Conservation (phyloP, 495 filamentous ascomycete genomes). For the Neurospora terricola region DNA sequence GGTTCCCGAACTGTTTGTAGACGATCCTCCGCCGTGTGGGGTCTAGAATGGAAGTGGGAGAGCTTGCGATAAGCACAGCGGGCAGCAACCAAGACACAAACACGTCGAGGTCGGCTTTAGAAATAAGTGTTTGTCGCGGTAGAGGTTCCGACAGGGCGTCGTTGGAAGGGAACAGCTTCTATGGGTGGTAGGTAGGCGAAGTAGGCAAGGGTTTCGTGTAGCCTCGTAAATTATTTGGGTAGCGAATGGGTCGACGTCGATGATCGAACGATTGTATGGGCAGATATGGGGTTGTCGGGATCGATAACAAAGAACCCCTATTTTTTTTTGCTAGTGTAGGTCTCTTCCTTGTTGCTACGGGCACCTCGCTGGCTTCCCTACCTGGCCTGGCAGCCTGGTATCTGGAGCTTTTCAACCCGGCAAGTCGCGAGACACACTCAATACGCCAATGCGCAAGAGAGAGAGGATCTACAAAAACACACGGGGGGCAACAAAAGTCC, state of each 20-base stretch:
- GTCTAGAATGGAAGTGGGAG: neutral
- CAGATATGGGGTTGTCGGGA: neutral
- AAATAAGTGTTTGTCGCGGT: neutral
- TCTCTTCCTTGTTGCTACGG: neutral
- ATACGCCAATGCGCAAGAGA: neutral
- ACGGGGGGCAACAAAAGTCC: neutral
- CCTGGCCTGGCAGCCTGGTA: neutral
- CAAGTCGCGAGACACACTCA: neutral
- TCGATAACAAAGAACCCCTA: neutral
- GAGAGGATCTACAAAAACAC: neutral
- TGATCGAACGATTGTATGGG: neutral
- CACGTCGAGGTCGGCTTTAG: neutral
- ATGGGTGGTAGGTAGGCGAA: neutral
- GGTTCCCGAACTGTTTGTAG: neutral
- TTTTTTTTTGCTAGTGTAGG: neutral
- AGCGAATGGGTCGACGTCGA: neutral
- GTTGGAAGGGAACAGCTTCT: neutral
- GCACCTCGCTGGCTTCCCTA: neutral
- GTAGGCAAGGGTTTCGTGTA: neutral
- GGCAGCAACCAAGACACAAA: neutral
- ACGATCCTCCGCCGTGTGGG: neutral
- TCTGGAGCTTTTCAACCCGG: neutral
- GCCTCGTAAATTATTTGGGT: neutral
- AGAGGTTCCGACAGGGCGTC: neutral
- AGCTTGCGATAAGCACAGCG: neutral